Base-by-base conservation (phyloP, 78 protist species). In the Acrasis kona region DNA sequence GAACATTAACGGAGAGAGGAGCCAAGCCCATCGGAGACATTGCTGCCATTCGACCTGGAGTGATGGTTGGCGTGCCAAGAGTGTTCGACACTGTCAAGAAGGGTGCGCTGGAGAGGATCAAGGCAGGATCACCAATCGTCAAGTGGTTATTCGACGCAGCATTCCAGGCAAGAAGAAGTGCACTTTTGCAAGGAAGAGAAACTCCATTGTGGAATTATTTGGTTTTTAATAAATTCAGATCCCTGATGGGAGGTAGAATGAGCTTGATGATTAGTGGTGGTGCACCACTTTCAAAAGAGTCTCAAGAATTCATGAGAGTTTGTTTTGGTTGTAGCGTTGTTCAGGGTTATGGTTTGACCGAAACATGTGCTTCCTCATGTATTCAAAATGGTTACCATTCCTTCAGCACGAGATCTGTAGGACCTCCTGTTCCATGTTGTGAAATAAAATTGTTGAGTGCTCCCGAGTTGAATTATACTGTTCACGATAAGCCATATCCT, bases 321-420 rank as follows among this genome's bases (percentile, higher is more conserved):
- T 40, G 27, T 61, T 77, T 84, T 41, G 82, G 84, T 10, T 5
- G 5, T 10, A 0, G 41, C 5, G 30, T 74, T 42, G 88, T 89
- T 41, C 74, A 83, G 29, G 99, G 98, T 31, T 96, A 95, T 69
- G 99, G 99, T 38, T 72, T 79, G 76, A 94, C 99, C 40, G 99
- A 96, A 86, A 79, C 91, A 30, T 77, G 81, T 50, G 81, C 81
- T 35, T 50, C n/a, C 34, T 5, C 38, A 8, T 10, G 74, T 27
- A 70, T 88, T 34, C 31, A 41, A n/a, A 35, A 34, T 36, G 66
- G 2, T 1, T 34, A 5, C 50, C 69, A 82, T 32, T 19, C 19
- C 61, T 29, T 19, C 42, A 0, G 27, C 10, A 27, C 34, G 2
- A 1, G 5, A n/a, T 0, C 0, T 5, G 66, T 82, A n/a, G 89